phyloP scores from a whole-genome alignment of 169 alveolate genomes.

The Plasmodium falciparum region DNA sequence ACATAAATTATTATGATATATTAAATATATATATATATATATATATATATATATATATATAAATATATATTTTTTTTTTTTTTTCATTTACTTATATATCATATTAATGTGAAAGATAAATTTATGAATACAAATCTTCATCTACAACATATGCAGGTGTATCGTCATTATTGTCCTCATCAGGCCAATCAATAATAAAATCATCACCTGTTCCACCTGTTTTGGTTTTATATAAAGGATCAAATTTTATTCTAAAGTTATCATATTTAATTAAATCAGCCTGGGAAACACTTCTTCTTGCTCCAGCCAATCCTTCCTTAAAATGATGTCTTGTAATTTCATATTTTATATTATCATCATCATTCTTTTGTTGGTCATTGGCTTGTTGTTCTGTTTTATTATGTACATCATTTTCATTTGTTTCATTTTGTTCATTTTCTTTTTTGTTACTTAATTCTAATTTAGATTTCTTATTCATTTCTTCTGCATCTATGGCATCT shows the following conservation, averaged over 20 bases:
- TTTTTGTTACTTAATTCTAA: constrained; percentile 78
- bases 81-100: neutral
- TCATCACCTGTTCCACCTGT: constrained; percentile 91
- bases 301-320: constrained; percentile 98
- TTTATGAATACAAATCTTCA: constrained; percentile 68
- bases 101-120: neutral
- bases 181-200: constrained; percentile 95
- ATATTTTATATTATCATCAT: constrained; percentile 93
- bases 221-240: constrained; percentile 96
- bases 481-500: constrained; percentile 94
- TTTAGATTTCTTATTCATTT: constrained; percentile 80
- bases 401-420: constrained; percentile 20
- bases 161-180: constrained; percentile 80
- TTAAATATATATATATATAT: constrained; percentile 6
- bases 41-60: neutral
- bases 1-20: too few relatives aligned
- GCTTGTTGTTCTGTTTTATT: neutral
- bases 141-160: constrained; percentile 70
- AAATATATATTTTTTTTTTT: neutral
- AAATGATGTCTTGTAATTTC: constrained; percentile 98
- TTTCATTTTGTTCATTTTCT: constrained; percentile 75
- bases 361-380: constrained; percentile 73
- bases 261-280: constrained; percentile 94
- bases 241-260: constrained; percentile 98
- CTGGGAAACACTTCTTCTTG: constrained; percentile 97